A percentile compares a stretch with the other conserved stretches of the same genome.
Evolutionary conservation across 495 filamentous ascomycete genomes (phyloP).

Genomic region (Penicillium samsonianum): DNA sequence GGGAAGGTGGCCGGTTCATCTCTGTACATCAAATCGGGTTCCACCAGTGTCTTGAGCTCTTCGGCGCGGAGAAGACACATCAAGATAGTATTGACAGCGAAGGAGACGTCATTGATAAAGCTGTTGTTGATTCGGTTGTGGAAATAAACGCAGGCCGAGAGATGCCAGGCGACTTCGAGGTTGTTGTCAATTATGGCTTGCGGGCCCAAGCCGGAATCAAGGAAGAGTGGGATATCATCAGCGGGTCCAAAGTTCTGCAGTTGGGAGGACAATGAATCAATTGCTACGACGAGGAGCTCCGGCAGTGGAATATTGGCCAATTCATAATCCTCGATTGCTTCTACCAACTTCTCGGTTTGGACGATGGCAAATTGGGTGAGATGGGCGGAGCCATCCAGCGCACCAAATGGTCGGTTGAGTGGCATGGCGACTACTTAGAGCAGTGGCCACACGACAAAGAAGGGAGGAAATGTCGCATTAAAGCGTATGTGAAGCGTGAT

Average conservation of each 20-base stretch:
- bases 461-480: too few relatives aligned
- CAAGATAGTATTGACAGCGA: not conserved
- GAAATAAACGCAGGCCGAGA: not conserved
- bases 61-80: not conserved
- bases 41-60: not conserved
- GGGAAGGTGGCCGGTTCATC: not conserved
- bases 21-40: not conserved
- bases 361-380: not conserved
- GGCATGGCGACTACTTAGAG: not conserved
- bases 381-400: not conserved
- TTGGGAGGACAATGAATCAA: not conserved
- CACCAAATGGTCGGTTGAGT: not conserved
- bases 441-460: not conserved
- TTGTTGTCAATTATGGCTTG: not conserved
- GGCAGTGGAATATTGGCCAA: not conserved
- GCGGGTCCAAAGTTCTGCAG: not conserved
- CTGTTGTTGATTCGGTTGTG: not conserved
- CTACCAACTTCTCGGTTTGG: not conserved
- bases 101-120: not conserved
- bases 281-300: not conserved
- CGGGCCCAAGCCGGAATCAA: not conserved
- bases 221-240: not conserved
- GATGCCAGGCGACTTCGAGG: not conserved
- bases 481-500: too few relatives aligned
- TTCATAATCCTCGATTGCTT: not conserved